A percentile compares a stretch with the other conserved stretches of the same genome.
phyloP scores from a whole-genome alignment of 768 basidiomycete species.

The Panus rudis region DNA sequence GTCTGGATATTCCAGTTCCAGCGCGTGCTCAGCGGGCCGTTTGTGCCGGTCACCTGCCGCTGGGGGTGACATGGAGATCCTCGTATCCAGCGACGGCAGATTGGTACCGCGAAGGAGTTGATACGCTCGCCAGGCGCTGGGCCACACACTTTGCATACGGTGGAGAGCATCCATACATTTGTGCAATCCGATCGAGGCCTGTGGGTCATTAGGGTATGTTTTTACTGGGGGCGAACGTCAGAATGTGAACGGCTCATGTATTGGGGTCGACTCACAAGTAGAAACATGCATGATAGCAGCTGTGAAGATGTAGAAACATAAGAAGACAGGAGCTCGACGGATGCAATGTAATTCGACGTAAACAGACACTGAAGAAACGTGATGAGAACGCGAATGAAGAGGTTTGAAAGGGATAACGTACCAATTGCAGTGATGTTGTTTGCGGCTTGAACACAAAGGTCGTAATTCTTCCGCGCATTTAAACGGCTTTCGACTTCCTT shows the following conservation, averaged over 20 bases:
- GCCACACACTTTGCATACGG: constrained; percentile 68
- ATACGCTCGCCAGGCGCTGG: constrained; percentile 65
- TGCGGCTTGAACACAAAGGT: constrained; percentile 70
- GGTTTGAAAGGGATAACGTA: constrained; percentile 26
- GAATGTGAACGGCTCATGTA: neutral
- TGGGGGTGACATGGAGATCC: constrained; percentile 1
- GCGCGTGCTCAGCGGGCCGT: constrained; percentile 49
- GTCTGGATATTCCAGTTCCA: constrained; percentile 15
- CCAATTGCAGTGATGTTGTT: constrained; percentile 71
- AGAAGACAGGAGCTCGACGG: constrained; percentile 56
- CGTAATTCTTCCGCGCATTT: constrained; percentile 57
- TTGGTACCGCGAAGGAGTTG: constrained; percentile 66
- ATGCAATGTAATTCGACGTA: constrained; percentile 61
- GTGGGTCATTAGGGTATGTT: constrained; percentile 59
- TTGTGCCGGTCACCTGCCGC: constrained; percentile 37
- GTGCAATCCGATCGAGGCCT: constrained; percentile 54
- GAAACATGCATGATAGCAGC: constrained; percentile 77
- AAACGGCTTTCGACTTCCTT: constrained; percentile 50
- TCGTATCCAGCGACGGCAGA: constrained; percentile 16
- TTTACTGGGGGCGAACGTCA: constrained; percentile 37
- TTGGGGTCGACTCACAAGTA: constrained; percentile 41
- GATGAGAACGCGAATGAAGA: constrained; percentile 1
- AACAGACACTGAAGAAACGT: constrained; percentile 34
- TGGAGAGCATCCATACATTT: constrained; percentile 63
- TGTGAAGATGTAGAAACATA: constrained; percentile 75